Conservation (phyloP, 2,329 filamentous ascomycete genomes). For the Boeremia exigua region DNA sequence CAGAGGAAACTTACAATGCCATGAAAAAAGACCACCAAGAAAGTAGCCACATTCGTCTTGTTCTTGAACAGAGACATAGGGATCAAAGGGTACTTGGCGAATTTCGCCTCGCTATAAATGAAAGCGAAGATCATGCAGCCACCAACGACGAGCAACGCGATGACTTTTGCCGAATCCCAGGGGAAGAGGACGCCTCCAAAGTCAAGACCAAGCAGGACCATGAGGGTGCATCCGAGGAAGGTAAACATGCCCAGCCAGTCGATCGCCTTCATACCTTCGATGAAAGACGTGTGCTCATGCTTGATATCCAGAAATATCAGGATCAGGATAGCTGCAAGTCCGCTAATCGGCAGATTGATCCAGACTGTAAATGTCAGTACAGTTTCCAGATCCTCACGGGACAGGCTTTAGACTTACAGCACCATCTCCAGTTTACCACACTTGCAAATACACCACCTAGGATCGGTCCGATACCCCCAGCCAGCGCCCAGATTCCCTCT, state of each 20-base stretch:
- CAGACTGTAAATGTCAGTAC: constrained; percentile 48
- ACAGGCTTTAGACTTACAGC: constrained; percentile 40
- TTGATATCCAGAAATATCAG: constrained; percentile 62
- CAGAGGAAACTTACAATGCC: constrained; percentile 49
- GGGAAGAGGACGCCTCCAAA: constrained; percentile 61
- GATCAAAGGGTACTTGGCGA: constrained; percentile 72
- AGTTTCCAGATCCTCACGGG: no score
- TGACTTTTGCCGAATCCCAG: constrained; percentile 62
- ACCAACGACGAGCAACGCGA: constrained; percentile 62
- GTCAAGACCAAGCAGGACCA: constrained; percentile 61
- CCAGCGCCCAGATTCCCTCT: constrained; percentile 62
- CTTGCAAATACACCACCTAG: constrained; percentile 59
- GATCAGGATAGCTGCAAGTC: constrained; percentile 56
- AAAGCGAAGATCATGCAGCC: constrained; percentile 58
- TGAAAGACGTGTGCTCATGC: constrained; percentile 59
- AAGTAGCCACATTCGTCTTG: constrained; percentile 62
- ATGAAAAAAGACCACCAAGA: constrained; percentile 58
- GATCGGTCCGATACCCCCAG: constrained; percentile 60
- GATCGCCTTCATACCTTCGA: constrained; percentile 57
- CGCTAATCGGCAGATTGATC: constrained; percentile 62
- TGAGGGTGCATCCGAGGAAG: constrained; percentile 58
- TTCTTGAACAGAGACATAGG: constrained; percentile 67
- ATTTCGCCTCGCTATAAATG: constrained; percentile 66
- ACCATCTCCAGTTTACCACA: constrained; percentile 59
- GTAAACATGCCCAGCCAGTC: constrained; percentile 62